A percentile compares a stretch with the other conserved stretches of the same genome.
phyloP scores from a whole-genome alignment of 2,329 filamentous ascomycete species.

The Elsinoe ampelina region DNA sequence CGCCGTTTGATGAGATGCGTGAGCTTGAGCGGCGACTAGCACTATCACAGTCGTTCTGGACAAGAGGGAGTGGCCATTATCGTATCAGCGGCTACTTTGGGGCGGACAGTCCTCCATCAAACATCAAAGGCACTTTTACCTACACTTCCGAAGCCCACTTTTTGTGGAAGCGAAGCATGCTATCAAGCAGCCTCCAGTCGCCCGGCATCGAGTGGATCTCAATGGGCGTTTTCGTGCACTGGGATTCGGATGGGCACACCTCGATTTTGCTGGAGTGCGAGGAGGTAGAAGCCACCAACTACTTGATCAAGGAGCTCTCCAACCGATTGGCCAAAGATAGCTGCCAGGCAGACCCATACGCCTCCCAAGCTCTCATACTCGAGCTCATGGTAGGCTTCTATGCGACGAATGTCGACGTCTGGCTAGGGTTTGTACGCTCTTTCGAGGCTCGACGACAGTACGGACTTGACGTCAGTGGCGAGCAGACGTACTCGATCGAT shows the following conservation, averaged over 20 bases:
- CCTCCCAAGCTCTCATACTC: constrained; percentile 16
- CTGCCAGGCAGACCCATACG: constrained; percentile 13
- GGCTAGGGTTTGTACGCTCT: constrained; percentile 17
- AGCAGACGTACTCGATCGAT: constrained; percentile 17
- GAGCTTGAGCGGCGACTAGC: neutral
- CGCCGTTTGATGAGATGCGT: neutral
- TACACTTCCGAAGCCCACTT: neutral
- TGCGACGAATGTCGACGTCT: constrained; percentile 17
- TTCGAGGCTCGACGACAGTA: constrained; percentile 15
- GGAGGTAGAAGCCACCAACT: neutral
- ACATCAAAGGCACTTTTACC: neutral
- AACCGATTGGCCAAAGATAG: neutral
- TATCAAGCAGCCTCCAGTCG: neutral
- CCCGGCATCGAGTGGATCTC: neutral
- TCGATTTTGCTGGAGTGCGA: neutral
- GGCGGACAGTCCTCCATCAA: neutral
- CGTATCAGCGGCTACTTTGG: neutral
- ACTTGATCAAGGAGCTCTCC: neutral
- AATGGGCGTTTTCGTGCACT: neutral
- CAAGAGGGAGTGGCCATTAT: neutral
- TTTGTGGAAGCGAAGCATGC: neutral
- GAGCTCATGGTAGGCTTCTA: constrained; percentile 16
- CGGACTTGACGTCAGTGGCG: neutral
- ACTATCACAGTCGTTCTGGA: neutral
- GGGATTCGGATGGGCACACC: neutral